Percentiles rank a stretch among this genome's conserved stretches.
These are phyloP conservation scores for Hyphopichia pseudoburtonii DNA, from an alignment of 1,139 yeast genomes.

Conservation along the genomic window DNA sequence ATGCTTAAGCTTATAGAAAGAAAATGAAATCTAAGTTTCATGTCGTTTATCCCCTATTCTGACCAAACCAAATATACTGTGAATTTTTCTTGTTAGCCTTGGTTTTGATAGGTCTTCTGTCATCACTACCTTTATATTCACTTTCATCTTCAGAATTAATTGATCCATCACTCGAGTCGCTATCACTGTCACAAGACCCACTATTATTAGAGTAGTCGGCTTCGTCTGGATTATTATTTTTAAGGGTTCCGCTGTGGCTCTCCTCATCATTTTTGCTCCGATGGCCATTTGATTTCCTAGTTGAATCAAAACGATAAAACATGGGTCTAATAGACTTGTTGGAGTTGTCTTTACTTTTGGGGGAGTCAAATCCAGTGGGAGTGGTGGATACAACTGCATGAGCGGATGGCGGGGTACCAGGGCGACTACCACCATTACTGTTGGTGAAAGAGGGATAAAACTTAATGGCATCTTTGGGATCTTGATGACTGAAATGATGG, in stretches of 20 bases:
- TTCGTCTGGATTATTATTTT: background rate
- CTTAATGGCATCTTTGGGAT: constrained; percentile 26
- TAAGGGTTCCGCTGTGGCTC: background rate
- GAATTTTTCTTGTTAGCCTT: constrained; percentile 11
- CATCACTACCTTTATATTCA: constrained; percentile 11
- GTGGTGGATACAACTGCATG: constrained; percentile 1
- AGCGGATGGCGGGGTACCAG: constrained; percentile 5
- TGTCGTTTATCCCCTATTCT: constrained; percentile 22
- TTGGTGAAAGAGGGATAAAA: constrained; percentile 32
- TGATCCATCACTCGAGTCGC: constrained; percentile 7
- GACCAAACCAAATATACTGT: constrained; percentile 40
- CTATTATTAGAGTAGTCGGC: constrained; percentile 8
- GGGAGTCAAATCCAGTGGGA: background rate
- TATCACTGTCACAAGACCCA: constrained; percentile 11
- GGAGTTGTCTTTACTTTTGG: constrained; percentile 7
- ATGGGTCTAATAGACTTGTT: constrained; percentile 6
- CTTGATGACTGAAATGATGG: background rate
- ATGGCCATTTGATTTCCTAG: background rate
- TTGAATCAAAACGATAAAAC: background rate
- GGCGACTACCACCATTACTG: background rate
- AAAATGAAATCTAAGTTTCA: too few relatives aligned
- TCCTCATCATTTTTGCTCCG: too few relatives aligned
- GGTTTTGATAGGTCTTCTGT: background rate
- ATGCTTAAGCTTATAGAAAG: too few relatives aligned
- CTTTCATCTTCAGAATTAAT: constrained; percentile 17